A percentile compares a stretch with the other conserved stretches of the same genome.
These are phyloP conservation scores for Macrophomina pseudophaseolina DNA, from an alignment of 2,329 filamentous ascomycete species.

Conservation along the genomic window DNA sequence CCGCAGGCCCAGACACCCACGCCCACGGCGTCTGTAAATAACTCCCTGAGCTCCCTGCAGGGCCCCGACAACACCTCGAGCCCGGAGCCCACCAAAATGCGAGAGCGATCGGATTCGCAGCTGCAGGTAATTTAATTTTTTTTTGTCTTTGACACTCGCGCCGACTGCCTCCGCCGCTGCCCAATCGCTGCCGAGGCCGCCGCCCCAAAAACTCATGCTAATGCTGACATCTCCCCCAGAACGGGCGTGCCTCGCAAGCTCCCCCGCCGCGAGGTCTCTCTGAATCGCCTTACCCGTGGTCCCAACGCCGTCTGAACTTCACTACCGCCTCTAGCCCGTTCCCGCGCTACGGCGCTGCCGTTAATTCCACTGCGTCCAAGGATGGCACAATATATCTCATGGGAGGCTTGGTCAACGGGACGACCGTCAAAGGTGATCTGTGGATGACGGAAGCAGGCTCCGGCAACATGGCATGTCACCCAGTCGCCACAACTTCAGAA, in stretches of 20 bases:
- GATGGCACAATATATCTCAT: slow-evolving; percentile 98
- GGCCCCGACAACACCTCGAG: slow-evolving; percentile 64
- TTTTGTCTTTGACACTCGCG: slow-evolving; percentile 7
- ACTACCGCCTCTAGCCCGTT: slow-evolving; percentile 86
- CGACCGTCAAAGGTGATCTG: slow-evolving; percentile 93
- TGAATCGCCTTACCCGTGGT: slow-evolving; percentile 95
- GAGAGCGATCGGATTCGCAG: slow-evolving; percentile 62
- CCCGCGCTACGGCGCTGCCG: slow-evolving; percentile 93
- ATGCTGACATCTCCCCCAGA: slow-evolving; percentile 25
- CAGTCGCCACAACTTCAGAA: slow-evolving; percentile 87
- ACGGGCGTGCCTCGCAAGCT: slow-evolving; percentile 20
- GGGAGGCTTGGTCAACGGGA: slow-evolving; percentile 93
- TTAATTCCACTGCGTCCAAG: slow-evolving; percentile 90
- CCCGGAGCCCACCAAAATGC: slow-evolving; percentile 67
- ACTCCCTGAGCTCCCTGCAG: slow-evolving; percentile 68
- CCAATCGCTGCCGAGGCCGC: slow-evolving; percentile 9
- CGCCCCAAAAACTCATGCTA: slow-evolving; percentile 1
- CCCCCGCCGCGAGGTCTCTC: slow-evolving; percentile 54
- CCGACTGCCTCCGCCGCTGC: not conserved
- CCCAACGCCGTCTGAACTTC: slow-evolving; percentile 85
- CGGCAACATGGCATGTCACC: slow-evolving; percentile 86
- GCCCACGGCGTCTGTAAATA: slow-evolving; percentile 73
- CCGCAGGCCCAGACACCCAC: slow-evolving; percentile 63
- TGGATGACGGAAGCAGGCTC: slow-evolving; percentile 94
- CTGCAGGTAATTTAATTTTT: slow-evolving; percentile 54